Conservation (phyloP, 805 yeast species). For the Kluyveromyces starmeri region DNA sequence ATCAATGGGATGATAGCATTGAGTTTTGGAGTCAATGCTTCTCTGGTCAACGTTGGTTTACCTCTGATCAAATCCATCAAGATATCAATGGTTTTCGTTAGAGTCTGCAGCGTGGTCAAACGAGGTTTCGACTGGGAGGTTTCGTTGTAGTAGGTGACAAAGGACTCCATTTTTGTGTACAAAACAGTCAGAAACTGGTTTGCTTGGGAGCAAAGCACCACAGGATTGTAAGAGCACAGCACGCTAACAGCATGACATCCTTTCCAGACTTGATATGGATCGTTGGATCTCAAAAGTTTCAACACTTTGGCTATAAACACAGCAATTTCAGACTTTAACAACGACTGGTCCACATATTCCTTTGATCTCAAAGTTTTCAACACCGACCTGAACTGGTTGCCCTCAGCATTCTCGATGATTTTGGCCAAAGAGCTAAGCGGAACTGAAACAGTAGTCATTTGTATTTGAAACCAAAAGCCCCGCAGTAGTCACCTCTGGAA, state of each 20-base stretch:
- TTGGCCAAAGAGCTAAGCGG: slow-evolving; percentile 22
- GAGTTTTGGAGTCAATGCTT: slow-evolving; percentile 70
- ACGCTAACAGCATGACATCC: slow-evolving; percentile 47
- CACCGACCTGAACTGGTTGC: slow-evolving; percentile 23
- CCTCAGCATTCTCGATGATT: slow-evolving; percentile 21
- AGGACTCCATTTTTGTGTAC: slow-evolving; percentile 23
- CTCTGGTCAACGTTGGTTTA: slow-evolving; percentile 78
- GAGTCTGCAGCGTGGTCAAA: slow-evolving; percentile 19
- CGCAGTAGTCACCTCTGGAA: no score
- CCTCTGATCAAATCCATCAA: slow-evolving; percentile 47
- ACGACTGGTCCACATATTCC: slow-evolving; percentile 23
- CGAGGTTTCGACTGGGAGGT: slow-evolving; percentile 17
- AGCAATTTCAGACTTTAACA: slow-evolving; percentile 26
- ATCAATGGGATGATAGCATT: slow-evolving; percentile 49
- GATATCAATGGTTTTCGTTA: slow-evolving; percentile 24
- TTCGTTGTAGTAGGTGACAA: slow-evolving; percentile 15
- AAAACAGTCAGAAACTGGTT: slow-evolving; percentile 23
- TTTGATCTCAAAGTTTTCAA: slow-evolving; percentile 21
- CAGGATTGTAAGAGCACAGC: slow-evolving; percentile 31
- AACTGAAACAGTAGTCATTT: not conserved
- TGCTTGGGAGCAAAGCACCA: slow-evolving; percentile 27
- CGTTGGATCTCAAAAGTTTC: slow-evolving; percentile 38
- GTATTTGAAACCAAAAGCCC: no score
- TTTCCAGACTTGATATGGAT: slow-evolving; percentile 45
- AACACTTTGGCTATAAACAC: slow-evolving; percentile 29